These are phyloP conservation scores for Cyberlindnera euphorbiiphila DNA, from an alignment of 805 yeast species.

Conservation along the genomic window DNA sequence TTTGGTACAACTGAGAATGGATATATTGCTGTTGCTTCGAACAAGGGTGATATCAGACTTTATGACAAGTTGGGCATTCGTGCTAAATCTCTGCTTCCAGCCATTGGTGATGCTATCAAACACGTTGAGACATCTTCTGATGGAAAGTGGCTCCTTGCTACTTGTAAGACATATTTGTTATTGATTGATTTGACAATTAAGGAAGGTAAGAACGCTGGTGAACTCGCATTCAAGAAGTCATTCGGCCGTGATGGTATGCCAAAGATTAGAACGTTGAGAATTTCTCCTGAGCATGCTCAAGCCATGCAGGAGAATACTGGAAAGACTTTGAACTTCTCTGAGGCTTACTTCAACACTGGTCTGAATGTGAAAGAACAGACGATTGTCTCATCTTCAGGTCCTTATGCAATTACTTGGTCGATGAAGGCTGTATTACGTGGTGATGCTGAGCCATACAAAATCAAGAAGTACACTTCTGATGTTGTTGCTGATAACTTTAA, in stretches of 20 bases:
- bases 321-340: constrained; percentile 54
- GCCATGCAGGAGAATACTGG: constrained; percentile 50
- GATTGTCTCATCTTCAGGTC: constrained; percentile 77
- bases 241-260: constrained; percentile 67
- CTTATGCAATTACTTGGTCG: constrained; percentile 80
- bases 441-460: constrained; percentile 52
- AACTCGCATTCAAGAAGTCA: constrained; percentile 58
- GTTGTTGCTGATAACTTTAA: constrained; percentile 77
- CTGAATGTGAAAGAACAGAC: constrained; percentile 59
- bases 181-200: constrained; percentile 64
- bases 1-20: constrained; percentile 68
- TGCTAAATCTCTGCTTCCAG: constrained; percentile 79
- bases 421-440: constrained; percentile 54
- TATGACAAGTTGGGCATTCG: constrained; percentile 68
- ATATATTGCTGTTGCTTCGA: constrained; percentile 69
- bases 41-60: constrained; percentile 70
- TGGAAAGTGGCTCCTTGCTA: constrained; percentile 79
- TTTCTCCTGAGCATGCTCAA: constrained; percentile 70
- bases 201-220: constrained; percentile 56
- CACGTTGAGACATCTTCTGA: constrained; percentile 72
- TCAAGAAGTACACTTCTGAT: constrained; percentile 56
- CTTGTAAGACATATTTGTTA: constrained; percentile 68
- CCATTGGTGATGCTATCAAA: constrained; percentile 70
- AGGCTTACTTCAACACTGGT: constrained; percentile 76
- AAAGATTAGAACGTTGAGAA: constrained; percentile 59